A percentile compares a stretch with the other conserved stretches of the same genome.
Evolutionary conservation across 208 protist species (phyloP).

Genomic region (Novymonas esmeraldas): DNA sequence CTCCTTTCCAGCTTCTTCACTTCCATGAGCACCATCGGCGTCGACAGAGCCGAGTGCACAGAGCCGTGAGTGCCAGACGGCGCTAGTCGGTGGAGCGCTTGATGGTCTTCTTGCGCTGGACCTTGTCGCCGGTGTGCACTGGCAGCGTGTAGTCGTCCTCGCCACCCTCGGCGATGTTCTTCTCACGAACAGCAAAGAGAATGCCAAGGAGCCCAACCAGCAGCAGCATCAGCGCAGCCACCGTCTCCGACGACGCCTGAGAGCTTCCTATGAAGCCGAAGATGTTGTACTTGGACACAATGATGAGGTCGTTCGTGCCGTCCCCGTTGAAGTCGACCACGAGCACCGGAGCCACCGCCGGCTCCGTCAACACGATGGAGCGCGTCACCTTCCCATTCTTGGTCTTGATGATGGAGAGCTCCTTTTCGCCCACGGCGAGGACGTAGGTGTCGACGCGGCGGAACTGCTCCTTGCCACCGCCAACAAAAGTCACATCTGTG

Average conservation of each 20-base stretch:
- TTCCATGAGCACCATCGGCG: too few relatives aligned
- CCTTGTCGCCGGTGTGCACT: conserved; percentile 27
- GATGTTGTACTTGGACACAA: conserved; percentile 61
- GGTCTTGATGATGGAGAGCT: conserved; percentile 62
- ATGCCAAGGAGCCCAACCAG: conserved; percentile 74
- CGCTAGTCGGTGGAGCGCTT: conserved; percentile 48
- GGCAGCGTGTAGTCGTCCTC: conserved; percentile 43
- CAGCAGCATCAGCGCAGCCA: conserved; percentile 73
- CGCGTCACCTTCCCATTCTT: conserved; percentile 67
- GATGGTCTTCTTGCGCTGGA: conserved; percentile 23
- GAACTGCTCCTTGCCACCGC: conserved; percentile 49
- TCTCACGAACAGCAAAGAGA: conserved; percentile 53
- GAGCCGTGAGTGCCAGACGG: not conserved
- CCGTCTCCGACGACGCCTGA: conserved; percentile 68
- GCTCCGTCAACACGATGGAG: conserved; percentile 48
- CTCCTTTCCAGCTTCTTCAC: too few relatives aligned
- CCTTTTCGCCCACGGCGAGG: conserved; percentile 77
- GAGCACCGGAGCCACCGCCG: conserved; percentile 74
- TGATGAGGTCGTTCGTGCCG: conserved; percentile 86
- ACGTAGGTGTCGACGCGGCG: conserved; percentile 74
- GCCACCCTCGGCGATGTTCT: conserved; percentile 31
- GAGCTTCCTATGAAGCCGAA: conserved; percentile 73
- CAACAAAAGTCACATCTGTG: conserved; percentile 54
- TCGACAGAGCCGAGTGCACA: too few relatives aligned
- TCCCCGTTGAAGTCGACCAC: conserved; percentile 90